Conservation (phyloP, 257 asterid species). For the Marsdenia floribunda region DNA sequence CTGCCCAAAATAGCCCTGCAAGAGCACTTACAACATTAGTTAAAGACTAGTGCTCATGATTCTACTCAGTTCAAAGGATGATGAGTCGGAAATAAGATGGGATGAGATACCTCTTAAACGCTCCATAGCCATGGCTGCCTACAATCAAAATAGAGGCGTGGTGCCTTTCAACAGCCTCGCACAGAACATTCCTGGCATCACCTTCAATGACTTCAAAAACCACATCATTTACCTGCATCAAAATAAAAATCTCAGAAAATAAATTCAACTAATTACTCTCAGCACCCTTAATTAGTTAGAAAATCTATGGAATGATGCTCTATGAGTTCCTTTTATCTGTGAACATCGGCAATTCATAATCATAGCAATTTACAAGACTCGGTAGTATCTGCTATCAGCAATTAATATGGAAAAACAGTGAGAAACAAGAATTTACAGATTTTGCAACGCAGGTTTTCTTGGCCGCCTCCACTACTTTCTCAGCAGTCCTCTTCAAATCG, state of each 20-base stretch:
- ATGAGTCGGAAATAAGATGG: not conserved
- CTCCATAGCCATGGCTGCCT: constrained; percentile 98
- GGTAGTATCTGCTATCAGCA: too few species aligned
- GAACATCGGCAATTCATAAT: not conserved
- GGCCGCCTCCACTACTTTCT: constrained; percentile 53
- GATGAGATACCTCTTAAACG: constrained; percentile 58
- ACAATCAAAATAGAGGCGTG: constrained; percentile 68
- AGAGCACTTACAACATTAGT: not conserved
- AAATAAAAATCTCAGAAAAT: constrained; percentile 1
- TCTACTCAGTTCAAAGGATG: too few species aligned
- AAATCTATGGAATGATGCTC: not conserved
- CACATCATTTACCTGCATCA: constrained; percentile 51
- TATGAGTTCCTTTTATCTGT: not conserved
- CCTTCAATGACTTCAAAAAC: constrained; percentile 55
- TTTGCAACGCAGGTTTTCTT: constrained; percentile 52
- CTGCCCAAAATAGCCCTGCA: constrained; percentile 48
- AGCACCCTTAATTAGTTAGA: not conserved
- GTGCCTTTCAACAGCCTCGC: constrained; percentile 81
- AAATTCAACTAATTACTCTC: not conserved
- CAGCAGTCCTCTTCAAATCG: constrained; percentile 69
- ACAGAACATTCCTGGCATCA: constrained; percentile 80
- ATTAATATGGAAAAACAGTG: not conserved
- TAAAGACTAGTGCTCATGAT: too few species aligned
- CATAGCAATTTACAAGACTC: not conserved
- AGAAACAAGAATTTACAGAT: constrained; percentile 33